phyloP scores from a whole-genome alignment of 2,329 filamentous ascomycete genomes.

The Ceratocystis cacaofunesta region DNA sequence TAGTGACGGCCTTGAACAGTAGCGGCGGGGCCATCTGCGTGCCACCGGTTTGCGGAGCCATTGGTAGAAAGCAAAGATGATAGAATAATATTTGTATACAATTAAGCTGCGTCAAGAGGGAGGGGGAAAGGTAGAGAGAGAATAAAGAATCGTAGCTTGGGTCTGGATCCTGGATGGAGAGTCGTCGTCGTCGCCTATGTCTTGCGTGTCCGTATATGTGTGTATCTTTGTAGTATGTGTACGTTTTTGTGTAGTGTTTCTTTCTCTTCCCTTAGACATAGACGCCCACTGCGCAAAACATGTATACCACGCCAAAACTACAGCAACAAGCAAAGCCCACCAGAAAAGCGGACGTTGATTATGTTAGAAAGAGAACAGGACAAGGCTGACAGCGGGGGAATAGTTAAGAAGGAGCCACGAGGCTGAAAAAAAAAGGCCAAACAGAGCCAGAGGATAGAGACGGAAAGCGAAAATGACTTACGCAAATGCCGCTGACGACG shows the following conservation, averaged over 20 bases:
- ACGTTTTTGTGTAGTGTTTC: conserved; percentile 17
- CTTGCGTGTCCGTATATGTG: conserved; percentile 18
- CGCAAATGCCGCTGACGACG: conserved; percentile 81
- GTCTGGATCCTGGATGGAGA: conserved; percentile 17
- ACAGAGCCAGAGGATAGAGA: background rate
- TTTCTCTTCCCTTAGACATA: conserved; percentile 53
- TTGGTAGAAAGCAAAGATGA: conserved; percentile 22
- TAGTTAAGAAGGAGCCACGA: background rate
- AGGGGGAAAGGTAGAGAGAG: background rate
- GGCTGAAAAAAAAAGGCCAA: background rate
- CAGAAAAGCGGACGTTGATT: conserved; percentile 18
- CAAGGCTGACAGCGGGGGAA: conserved; percentile 16
- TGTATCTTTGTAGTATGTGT: background rate
- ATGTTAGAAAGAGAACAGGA: conserved; percentile 3
- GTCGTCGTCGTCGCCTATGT: conserved; percentile 21
- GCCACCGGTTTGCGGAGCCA: background rate
- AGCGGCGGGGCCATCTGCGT: conserved; percentile 30
- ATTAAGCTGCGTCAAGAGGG: background rate
- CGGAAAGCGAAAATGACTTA: conserved; percentile 34
- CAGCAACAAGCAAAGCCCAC: background rate
- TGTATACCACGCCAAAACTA: conserved; percentile 89
- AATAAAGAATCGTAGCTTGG: background rate
- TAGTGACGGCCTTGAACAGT: conserved; percentile 61
- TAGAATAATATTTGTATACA: background rate
- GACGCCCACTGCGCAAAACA: conserved; percentile 97